Percentiles rank a stretch among this genome's conserved stretches.
Conservation (phyloP, 805 yeast species). For the Grigorovia jiainica region DNA sequence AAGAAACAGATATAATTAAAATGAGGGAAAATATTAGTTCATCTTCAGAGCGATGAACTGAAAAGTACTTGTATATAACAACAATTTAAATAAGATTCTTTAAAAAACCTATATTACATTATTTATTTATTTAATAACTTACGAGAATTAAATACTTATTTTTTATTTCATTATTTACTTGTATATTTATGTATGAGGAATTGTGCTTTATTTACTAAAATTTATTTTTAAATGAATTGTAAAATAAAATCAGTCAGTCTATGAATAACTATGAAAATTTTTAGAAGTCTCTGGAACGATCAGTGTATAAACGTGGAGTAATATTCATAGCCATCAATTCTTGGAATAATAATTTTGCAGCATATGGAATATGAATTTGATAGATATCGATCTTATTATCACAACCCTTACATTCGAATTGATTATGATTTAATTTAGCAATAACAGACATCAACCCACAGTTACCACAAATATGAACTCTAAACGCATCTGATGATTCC, state of each 20-base stretch:
- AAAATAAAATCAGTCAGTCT: neutral
- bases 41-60: too few relatives aligned
- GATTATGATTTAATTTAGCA: constrained; percentile 95
- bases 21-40: too few relatives aligned
- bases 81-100: neutral
- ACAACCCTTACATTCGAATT: constrained; percentile 97
- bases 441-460: constrained; percentile 97
- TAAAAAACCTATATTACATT: constrained; percentile 5
- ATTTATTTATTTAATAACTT: constrained; percentile 1
- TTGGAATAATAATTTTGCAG: constrained; percentile 96
- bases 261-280: neutral
- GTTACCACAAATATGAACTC: constrained; percentile 84
- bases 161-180: neutral
- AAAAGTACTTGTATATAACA: neutral
- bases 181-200: neutral
- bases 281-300: constrained; percentile 45
- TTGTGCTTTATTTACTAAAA: neutral
- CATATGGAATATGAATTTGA: constrained; percentile 95
- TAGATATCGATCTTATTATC: constrained; percentile 76
- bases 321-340: constrained; percentile 97
- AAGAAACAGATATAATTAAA: constrained; percentile 35
- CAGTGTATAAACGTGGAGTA: constrained; percentile 95
- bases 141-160: neutral
- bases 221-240: too few relatives aligned
- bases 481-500: constrained; percentile 96